Evolutionary conservation across 179 eudicot species (phyloP).

Genomic region (Gypsophila paniculata): DNA sequence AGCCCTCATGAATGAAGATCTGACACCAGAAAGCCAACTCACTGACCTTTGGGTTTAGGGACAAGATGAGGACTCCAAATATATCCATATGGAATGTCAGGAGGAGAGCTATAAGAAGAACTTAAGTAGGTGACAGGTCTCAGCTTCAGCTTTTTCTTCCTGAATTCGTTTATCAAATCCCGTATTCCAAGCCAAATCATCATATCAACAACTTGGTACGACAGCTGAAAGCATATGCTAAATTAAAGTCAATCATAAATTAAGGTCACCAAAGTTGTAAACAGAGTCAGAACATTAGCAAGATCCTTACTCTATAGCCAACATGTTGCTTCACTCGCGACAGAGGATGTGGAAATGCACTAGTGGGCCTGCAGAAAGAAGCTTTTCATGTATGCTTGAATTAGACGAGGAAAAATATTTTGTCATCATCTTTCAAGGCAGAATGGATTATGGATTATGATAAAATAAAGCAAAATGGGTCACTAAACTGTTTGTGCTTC

Average conservation of each 20-base stretch:
- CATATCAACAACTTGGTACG: slow-evolving; percentile 76
- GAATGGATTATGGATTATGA: neutral
- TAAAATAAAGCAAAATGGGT: neutral
- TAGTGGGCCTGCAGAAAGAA: slow-evolving; percentile 58
- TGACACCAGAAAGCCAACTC: neutral
- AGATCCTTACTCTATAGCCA: slow-evolving; percentile 60
- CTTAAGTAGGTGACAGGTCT: slow-evolving; percentile 77
- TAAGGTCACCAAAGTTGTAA: neutral
- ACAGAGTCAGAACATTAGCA: neutral
- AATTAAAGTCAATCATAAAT: slow-evolving; percentile 9
- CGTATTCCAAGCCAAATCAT: slow-evolving; percentile 85
- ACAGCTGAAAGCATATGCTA: slow-evolving; percentile 50
- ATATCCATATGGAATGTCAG: slow-evolving; percentile 69
- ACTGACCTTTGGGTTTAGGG: slow-evolving; percentile 79
- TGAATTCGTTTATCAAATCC: slow-evolving; percentile 73
- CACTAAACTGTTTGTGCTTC: neutral
- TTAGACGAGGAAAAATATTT: neutral
- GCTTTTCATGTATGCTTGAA: neutral
- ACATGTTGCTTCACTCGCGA: slow-evolving; percentile 73
- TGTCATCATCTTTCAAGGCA: neutral
- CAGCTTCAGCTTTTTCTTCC: slow-evolving; percentile 78
- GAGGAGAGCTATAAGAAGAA: slow-evolving; percentile 49
- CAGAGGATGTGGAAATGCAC: slow-evolving; percentile 84
- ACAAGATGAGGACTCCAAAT: slow-evolving; percentile 96
- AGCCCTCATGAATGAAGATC: neutral